Evolutionary conservation across 208 protist genomes (phyloP), one percentile per base, ranked within the genome.

Genomic region (Leishmania aethiopica): DNA sequence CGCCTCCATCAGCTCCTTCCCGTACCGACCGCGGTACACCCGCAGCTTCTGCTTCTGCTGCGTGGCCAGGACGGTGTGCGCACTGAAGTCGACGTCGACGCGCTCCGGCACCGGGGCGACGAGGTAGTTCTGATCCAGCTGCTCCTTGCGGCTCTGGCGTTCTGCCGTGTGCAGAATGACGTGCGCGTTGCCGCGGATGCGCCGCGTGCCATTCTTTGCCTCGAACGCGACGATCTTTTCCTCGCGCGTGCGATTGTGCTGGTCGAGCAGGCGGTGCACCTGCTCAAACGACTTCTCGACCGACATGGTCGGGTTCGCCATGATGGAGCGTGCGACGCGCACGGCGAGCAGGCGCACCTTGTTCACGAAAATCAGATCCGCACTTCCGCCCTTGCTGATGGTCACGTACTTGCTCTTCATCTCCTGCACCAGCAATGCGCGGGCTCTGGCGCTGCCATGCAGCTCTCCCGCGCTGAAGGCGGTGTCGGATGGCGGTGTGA

Each of bases 1-100:
- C 35, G 93, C 95, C 82, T 96, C 91, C 42, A 90, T 78, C 59
- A 96, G 81, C 45, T 92, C 91, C 79, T 91, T 96, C 32, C 90
- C 93, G 83, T 96, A 96, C 47, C 92, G 93, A 8, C 95, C 95
- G 82, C 89, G 88, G 80, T 98, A 98, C 17, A 90, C 86, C 11
- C 93, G 89, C 66, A 98, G 89, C 80, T 98, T 96, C 81, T 96
- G 93, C 87, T 96, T 96, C 85, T 98, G 95, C 87, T 96, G 92
- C 45, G 93, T 97, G 19, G 92, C 93, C 19, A 98, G 82, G 1
- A 98, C 91, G 17, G 95, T 97, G 79, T 96, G 92, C 17, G 91
- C 87, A 81, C 89, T 96, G 82, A 97, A 96, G 79, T 98, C 94
- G 32, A 94, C 88, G 73, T 98, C 95, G 60, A 96, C 91, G 19